Base-by-base conservation (phyloP, 2,329 filamentous ascomycete genomes). In the Apiospora marii region DNA sequence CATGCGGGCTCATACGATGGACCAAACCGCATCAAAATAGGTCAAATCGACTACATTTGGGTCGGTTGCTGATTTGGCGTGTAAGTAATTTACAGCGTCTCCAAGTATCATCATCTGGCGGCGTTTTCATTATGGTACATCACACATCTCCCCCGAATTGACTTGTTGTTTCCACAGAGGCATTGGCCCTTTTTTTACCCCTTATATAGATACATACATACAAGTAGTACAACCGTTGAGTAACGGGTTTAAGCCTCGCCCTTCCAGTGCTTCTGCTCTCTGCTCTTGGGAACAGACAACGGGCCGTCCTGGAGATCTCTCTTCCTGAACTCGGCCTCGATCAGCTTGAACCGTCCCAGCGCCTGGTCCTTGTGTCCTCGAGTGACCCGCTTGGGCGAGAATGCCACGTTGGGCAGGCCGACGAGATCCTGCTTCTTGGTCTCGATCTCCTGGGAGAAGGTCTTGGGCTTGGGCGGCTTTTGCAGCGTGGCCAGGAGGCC, bases 341-440 rank as follows among this genome's bases (percentile, higher is more conserved):
- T 94, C 69, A 95, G 82, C 89, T 96, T 96, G 90, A 92, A 93
- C 78, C 93, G 87, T 41, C 94, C 94, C 58, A 93, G 81, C 68
- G 89, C 87, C 77, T 88, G 90, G 82, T 96, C 93, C 81, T 90
- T 91, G 81, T 96, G 89, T 46, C 93, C 90, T 13, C 90, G 88
- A 10, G 91, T 95, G 73, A 94, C 85, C 77, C 92, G 91, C 75
- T 87, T 87, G 37, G 83, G 81, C 76, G 89, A 88, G 30, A 98
- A 84, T 76, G 87, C 87, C 61, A 98, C 91, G 79, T 98, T 98
- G 74, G 83, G 77, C 44, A 94, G 83, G 24, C 86, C 79, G 61
- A 85, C 81, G 68, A 81, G 74, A 5, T 80, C 75, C 30, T 75
- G 74, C 37, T 74, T 79, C 72, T 79, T 83, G 69, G 79, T 74